Conservation (phyloP, 192 early-diverging fungal genomes). For the Coemansia sp. region DNA sequence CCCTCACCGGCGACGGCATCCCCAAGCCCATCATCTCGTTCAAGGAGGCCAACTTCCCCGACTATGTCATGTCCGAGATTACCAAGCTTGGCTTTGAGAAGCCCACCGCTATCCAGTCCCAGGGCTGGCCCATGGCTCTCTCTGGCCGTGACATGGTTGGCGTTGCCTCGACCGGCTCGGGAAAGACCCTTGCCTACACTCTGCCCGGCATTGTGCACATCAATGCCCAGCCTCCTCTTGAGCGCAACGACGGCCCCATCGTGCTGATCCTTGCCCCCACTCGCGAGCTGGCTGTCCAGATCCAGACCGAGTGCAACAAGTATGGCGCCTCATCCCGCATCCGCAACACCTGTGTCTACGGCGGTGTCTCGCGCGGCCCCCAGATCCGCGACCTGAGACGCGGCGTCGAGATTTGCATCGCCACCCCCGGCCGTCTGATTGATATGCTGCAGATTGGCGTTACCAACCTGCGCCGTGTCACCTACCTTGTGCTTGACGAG, state of each 20-base stretch:
- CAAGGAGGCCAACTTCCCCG: slow-evolving; percentile 88
- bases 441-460: slow-evolving; percentile 89
- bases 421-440: slow-evolving; percentile 96
- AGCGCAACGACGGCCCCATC: slow-evolving; percentile 94
- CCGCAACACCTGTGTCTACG: slow-evolving; percentile 93
- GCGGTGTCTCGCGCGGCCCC: slow-evolving; percentile 86
- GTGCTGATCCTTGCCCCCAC: slow-evolving; percentile 95
- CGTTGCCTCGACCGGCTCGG: slow-evolving; percentile 82
- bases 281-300: slow-evolving; percentile 95
- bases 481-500: slow-evolving; percentile 96
- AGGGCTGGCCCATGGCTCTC: slow-evolving; percentile 99
- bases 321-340: slow-evolving; percentile 86
- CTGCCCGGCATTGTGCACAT: slow-evolving; percentile 98
- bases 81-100: slow-evolving; percentile 75
- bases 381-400: slow-evolving; percentile 82
- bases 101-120: slow-evolving; percentile 93
- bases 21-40: slow-evolving; percentile 89
- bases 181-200: slow-evolving; percentile 94
- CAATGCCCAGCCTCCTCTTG: slow-evolving; percentile 90
- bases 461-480: slow-evolving; percentile 91
- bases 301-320: slow-evolving; percentile 92
- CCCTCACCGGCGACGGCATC: slow-evolving; percentile 72
- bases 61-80: slow-evolving; percentile 88
- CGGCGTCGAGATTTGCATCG: slow-evolving; percentile 96
- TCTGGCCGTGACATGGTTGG: slow-evolving; percentile 92